A percentile compares a stretch with the other conserved stretches of the same genome.
Evolutionary conservation across 176 grass and related monocot genomes (phyloP).

Genomic region (Miscanthus lutarioriparius): DNA sequence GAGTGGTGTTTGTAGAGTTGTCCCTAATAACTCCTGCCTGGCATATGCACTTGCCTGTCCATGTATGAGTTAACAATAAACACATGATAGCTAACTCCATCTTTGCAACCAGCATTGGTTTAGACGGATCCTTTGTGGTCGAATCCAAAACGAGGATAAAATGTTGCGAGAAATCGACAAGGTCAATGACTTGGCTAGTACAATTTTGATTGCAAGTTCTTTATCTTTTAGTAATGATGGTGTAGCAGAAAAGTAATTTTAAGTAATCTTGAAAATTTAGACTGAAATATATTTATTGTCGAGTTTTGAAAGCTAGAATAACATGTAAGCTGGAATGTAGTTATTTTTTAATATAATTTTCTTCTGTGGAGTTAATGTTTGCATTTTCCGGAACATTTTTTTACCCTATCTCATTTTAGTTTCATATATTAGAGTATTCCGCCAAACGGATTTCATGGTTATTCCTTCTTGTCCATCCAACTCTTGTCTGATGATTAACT

Average conservation of each 20-base stretch:
- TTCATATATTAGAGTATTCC: background rate
- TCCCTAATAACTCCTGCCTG: background rate
- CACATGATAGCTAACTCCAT: background rate
- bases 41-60: background rate
- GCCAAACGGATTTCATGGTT: background rate
- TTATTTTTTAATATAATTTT: background rate
- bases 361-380: background rate
- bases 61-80: background rate
- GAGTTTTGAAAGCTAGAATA: background rate
- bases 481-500: constrained; percentile 24
- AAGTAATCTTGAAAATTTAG: background rate
- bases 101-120: background rate
- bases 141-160: background rate
- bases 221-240: background rate
- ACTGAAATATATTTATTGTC: background rate
- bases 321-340: background rate
- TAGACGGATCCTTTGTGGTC: background rate
- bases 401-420: background rate
- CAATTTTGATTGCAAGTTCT: background rate
- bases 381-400: background rate
- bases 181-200: background rate
- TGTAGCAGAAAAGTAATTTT: background rate
- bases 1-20: background rate
- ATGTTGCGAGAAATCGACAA: background rate
- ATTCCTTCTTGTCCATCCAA: background rate